Base-by-base conservation (phyloP, 441 rosid species). In the Pelargonium myrrhifolium region DNA sequence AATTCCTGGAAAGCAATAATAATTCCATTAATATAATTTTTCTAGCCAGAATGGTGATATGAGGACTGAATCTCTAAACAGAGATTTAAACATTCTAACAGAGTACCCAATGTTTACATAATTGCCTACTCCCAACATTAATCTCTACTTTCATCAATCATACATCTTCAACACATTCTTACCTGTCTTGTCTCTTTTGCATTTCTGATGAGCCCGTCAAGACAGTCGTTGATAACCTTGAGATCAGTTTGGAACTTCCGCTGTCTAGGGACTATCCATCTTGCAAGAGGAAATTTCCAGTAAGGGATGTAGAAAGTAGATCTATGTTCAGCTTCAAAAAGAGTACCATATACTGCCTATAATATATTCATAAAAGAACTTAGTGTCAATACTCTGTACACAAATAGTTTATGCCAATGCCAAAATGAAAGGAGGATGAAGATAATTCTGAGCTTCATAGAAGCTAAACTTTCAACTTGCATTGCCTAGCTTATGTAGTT, bases 221-320 rank as follows among this genome's bases (percentile, higher is more conserved):
- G 95, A 69, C 97, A 93, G 67, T 89, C 97, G 39, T 93, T 93
- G 70, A 93, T 90, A 79, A 85, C 74, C 72, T 89, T 93, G 15
- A 93, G 89, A 80, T 93, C 96, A 20, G 75, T 82, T 21, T 80
- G 90, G 79, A 93, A 93, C 81, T 87, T 93, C 65, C 90, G 64
- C 70, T 90, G 98, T 74, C 98, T 78, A 3, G 98, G 98, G 21
- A 93, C 92, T 71, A 93, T 72, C 97, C 94, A 93, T 68, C 85
- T 87, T 11, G 95, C 92, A 28, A 89, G 83, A 78, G 98, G 96
- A 78, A 93, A 74, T 65, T 93, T 93, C 98, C 97, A 90, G 59
- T 93, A 93, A 1, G 98, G 98, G 68, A 93, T 75, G 78, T 90
- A 93, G 84, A 93, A 93, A 55, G 95, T 93, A n/a, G 98, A 93